These are phyloP conservation scores for Yarrowia sp. DNA, from an alignment of 805 yeast species.

Conservation along the genomic window DNA sequence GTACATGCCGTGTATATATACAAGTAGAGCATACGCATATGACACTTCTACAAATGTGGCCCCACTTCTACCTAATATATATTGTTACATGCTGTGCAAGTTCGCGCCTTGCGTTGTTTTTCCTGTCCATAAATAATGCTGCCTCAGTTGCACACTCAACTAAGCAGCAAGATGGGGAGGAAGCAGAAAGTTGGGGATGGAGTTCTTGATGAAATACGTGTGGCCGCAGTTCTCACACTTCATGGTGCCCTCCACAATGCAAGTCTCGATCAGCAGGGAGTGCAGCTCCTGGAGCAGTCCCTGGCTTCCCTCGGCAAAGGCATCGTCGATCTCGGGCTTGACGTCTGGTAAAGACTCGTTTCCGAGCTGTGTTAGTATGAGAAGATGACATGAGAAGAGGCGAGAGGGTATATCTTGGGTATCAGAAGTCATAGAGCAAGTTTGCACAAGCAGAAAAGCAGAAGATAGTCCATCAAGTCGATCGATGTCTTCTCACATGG, in stretches of 20 bases:
- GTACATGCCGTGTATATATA: no score
- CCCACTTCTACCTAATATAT: background rate
- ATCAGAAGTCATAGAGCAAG: no score
- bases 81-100: slow-evolving; percentile 5
- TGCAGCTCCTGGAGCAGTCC: slow-evolving; percentile 75
- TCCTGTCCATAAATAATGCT: slow-evolving; percentile 1
- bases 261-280: slow-evolving; percentile 75
- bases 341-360: slow-evolving; percentile 47
- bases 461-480: no score
- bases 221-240: slow-evolving; percentile 82
- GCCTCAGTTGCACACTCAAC: no score
- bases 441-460: no score
- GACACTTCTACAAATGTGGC: no score
- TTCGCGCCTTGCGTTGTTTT: background rate
- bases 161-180: slow-evolving; percentile 82
- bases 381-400: background rate
- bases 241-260: slow-evolving; percentile 86
- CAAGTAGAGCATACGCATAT: no score
- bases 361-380: slow-evolving; percentile 44
- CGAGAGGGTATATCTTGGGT: no score
- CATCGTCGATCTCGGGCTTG: slow-evolving; percentile 47
- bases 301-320: slow-evolving; percentile 45
- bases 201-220: slow-evolving; percentile 82
- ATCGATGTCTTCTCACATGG: no score
- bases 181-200: slow-evolving; percentile 87